phyloP scores from a whole-genome alignment of 139 green algal species.

The Monoraphidium neglectum region DNA sequence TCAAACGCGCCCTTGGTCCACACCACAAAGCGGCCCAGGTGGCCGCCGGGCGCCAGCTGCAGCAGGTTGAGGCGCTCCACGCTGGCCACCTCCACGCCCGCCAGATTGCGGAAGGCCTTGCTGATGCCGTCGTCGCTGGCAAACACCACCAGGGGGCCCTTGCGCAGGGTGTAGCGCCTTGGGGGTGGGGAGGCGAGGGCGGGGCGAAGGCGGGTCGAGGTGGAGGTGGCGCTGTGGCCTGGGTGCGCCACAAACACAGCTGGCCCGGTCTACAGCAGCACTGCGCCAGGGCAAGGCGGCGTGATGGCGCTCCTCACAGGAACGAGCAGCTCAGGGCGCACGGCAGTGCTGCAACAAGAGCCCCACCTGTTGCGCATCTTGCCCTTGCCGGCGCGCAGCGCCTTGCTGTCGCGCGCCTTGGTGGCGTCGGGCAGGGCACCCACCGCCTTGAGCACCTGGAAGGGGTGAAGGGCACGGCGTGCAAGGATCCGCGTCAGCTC shows the following conservation, averaged over 20 bases:
- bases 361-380: slow-evolving; percentile 95
- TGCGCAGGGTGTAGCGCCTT: slow-evolving; percentile 87
- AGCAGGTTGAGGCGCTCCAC: slow-evolving; percentile 96
- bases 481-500: too few relatives aligned
- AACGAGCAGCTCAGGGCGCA: too few relatives aligned
- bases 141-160: slow-evolving; percentile 95
- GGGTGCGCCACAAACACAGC: too few relatives aligned
- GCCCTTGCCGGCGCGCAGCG: slow-evolving; percentile 66
- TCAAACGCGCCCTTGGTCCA: slow-evolving; percentile 98
- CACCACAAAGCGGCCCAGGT: slow-evolving; percentile 97
- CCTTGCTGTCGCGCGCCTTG: slow-evolving; percentile 86
- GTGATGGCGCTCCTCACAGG: too few relatives aligned
- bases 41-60: slow-evolving; percentile 94
- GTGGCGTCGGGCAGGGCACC: slow-evolving; percentile 87
- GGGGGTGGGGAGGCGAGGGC: too few relatives aligned
- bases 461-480: too few relatives aligned
- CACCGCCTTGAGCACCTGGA: slow-evolving; percentile 78
- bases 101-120: slow-evolving; percentile 95
- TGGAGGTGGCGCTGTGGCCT: too few relatives aligned
- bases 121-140: slow-evolving; percentile 83
- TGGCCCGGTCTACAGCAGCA: too few relatives aligned
- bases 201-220: too few relatives aligned
- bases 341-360: too few relatives aligned
- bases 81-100: slow-evolving; percentile 88
- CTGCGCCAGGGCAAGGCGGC: too few relatives aligned